phyloP scores from a whole-genome alignment of 2,329 filamentous ascomycete genomes.

The Didymella arachidicola region DNA sequence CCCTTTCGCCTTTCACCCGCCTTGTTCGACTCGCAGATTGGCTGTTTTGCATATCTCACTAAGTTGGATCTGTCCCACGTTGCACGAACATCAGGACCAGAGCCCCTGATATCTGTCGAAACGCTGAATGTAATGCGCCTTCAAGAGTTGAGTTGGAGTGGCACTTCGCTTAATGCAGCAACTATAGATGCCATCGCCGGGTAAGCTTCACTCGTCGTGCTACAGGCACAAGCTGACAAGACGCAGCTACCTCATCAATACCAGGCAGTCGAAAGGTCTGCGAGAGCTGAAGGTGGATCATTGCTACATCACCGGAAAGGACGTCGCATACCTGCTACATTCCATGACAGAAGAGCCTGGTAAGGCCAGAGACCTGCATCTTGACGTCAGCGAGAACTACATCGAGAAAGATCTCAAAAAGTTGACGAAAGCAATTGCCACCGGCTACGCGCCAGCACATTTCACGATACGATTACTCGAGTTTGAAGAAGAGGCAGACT shows the following conservation, averaged over 20 bases:
- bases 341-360: conserved; percentile 64
- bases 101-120: conserved; percentile 71
- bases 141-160: conserved; percentile 70
- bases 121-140: conserved; percentile 72
- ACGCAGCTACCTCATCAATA: conserved; percentile 65
- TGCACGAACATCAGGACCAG: conserved; percentile 67
- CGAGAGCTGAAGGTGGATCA: conserved; percentile 71
- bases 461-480: conserved; percentile 74
- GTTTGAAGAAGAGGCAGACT: conserved; percentile 70
- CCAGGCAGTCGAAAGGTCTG: conserved; percentile 65
- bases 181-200: conserved; percentile 69
- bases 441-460: conserved; percentile 65
- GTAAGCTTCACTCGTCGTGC: conserved; percentile 25
- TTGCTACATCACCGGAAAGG: conserved; percentile 69
- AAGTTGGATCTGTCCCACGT: conserved; percentile 72
- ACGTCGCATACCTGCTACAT: conserved; percentile 70
- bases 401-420: conserved; percentile 62
- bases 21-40: conserved; percentile 71
- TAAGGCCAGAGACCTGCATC: conserved; percentile 65
- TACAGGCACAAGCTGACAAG: not conserved
- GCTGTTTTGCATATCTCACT: conserved; percentile 70
- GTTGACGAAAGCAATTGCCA: conserved; percentile 61
- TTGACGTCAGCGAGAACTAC: conserved; percentile 71
- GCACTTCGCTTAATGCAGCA: conserved; percentile 67
- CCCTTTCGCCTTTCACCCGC: conserved; percentile 69